A percentile compares a stretch with the other conserved stretches of the same genome.
Evolutionary conservation across 2,329 filamentous ascomycete species (phyloP).

Genomic region (Aspergillus tubingensis): DNA sequence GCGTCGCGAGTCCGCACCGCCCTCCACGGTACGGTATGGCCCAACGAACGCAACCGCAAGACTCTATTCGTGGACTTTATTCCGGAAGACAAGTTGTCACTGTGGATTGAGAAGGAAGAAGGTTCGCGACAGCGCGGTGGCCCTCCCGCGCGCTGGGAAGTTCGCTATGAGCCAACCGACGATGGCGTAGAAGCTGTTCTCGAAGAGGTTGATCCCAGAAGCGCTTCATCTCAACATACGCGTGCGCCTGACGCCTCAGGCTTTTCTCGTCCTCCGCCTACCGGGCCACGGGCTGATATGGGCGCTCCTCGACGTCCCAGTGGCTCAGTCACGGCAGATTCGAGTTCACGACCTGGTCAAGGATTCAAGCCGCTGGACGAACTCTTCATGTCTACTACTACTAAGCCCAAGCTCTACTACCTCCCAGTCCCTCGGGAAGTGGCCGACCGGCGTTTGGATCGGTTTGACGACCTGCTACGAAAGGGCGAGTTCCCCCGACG

Average conservation of each 20-base stretch:
- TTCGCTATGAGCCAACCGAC: slow-evolving; percentile 64
- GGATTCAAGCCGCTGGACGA: slow-evolving; percentile 61
- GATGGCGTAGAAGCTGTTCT: slow-evolving; percentile 61
- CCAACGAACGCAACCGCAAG: slow-evolving; percentile 81
- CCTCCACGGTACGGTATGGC: slow-evolving; percentile 81
- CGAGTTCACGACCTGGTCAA: slow-evolving; percentile 33
- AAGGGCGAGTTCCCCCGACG: slow-evolving; percentile 40
- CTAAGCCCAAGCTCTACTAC: slow-evolving; percentile 67
- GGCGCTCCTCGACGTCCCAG: slow-evolving; percentile 29
- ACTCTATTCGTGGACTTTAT: slow-evolving; percentile 87
- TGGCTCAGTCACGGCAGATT: slow-evolving; percentile 19
- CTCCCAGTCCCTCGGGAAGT: slow-evolving; percentile 66
- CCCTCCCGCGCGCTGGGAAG: slow-evolving; percentile 65
- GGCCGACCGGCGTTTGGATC: slow-evolving; percentile 65
- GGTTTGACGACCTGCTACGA: slow-evolving; percentile 50
- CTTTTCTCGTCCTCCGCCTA: slow-evolving; percentile 25
- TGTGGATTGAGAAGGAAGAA: slow-evolving; percentile 74
- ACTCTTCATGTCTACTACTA: slow-evolving; percentile 60
- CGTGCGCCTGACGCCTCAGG: slow-evolving; percentile 17
- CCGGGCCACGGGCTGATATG: slow-evolving; percentile 29
- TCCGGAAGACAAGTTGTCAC: slow-evolving; percentile 69
- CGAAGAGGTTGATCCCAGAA: slow-evolving; percentile 47
- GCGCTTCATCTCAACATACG: slow-evolving; percentile 18
- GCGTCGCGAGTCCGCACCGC: slow-evolving; percentile 75
- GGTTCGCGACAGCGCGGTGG: slow-evolving; percentile 46